These are phyloP conservation scores for Solanum medicagineum DNA, from an alignment of 257 asterid species.

Conservation along the genomic window DNA sequence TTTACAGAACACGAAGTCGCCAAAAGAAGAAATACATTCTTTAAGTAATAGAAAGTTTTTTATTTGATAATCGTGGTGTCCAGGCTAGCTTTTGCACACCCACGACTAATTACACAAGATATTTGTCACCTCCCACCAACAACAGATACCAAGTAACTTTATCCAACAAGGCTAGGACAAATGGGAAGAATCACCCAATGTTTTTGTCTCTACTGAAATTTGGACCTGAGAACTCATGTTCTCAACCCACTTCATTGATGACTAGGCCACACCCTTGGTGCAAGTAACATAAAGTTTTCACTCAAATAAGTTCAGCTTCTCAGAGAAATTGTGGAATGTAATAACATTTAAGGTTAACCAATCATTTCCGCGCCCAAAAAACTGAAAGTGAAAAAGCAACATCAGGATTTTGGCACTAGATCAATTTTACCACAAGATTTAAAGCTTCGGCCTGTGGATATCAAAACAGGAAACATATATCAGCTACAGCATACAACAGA, in stretches of 20 bases:
- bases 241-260: neutral
- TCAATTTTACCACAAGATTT: neutral
- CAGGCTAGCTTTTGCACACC: neutral
- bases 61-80: neutral
- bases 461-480: neutral
- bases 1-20: neutral
- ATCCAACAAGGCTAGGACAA: neutral
- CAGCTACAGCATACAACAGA: neutral
- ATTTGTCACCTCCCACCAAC: neutral
- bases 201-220: neutral
- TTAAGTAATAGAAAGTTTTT: neutral
- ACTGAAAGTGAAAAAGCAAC: neutral
- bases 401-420: neutral
- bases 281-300: neutral
- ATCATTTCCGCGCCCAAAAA: neutral
- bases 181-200: neutral
- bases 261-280: neutral
- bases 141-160: neutral
- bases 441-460: neutral
- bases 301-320: neutral
- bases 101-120: neutral
- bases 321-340: neutral
- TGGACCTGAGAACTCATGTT: neutral
- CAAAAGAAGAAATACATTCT: neutral
- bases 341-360: neutral